Percentiles rank a stretch among this genome's conserved stretches.
phyloP scores from a whole-genome alignment of 2,329 filamentous ascomycete genomes.

The Phoma sp. region DNA sequence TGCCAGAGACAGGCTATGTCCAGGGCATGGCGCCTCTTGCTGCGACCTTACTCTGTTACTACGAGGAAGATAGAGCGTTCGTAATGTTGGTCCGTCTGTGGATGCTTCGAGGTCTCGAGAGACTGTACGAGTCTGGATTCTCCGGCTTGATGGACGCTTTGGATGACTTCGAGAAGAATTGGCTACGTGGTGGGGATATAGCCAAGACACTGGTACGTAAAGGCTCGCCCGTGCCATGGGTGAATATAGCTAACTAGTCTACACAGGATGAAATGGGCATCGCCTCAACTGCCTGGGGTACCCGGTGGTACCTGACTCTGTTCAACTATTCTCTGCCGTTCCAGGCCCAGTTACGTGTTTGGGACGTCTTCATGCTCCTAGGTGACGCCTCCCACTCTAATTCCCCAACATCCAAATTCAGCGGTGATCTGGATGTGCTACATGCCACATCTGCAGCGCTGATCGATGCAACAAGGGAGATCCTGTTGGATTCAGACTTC shows the following conservation, averaged over 20 bases:
- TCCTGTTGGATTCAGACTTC: slow-evolving; percentile 91
- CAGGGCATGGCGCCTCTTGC: slow-evolving; percentile 97
- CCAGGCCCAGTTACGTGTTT: slow-evolving; percentile 89
- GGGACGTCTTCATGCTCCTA: slow-evolving; percentile 97
- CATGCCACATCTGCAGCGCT: slow-evolving; percentile 90
- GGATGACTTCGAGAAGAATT: slow-evolving; percentile 81
- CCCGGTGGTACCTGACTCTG: slow-evolving; percentile 94
- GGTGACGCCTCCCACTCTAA: slow-evolving; percentile 70
- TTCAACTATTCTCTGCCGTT: slow-evolving; percentile 98
- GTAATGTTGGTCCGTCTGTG: slow-evolving; percentile 97
- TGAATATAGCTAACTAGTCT: slow-evolving; percentile 26
- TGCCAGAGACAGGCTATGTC: slow-evolving; percentile 90
- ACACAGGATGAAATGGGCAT: slow-evolving; percentile 76
- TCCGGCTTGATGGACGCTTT: slow-evolving; percentile 85
- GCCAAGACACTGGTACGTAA: slow-evolving; percentile 75
- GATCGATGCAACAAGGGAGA: slow-evolving; percentile 87
- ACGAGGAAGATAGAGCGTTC: slow-evolving; percentile 92
- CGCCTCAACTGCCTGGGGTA: slow-evolving; percentile 90
- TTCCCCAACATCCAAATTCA: slow-evolving; percentile 45
- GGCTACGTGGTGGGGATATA: slow-evolving; percentile 82
- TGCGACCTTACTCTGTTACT: slow-evolving; percentile 93
- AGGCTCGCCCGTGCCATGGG: slow-evolving; percentile 3
- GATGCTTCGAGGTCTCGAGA: slow-evolving; percentile 84
- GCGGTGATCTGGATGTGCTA: slow-evolving; percentile 80
- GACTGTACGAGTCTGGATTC: slow-evolving; percentile 85